Evolutionary conservation across 2,329 filamentous ascomycete genomes (phyloP), one percentile per base, ranked within the genome.

Genomic region (Pestalotiopsis sp.): DNA sequence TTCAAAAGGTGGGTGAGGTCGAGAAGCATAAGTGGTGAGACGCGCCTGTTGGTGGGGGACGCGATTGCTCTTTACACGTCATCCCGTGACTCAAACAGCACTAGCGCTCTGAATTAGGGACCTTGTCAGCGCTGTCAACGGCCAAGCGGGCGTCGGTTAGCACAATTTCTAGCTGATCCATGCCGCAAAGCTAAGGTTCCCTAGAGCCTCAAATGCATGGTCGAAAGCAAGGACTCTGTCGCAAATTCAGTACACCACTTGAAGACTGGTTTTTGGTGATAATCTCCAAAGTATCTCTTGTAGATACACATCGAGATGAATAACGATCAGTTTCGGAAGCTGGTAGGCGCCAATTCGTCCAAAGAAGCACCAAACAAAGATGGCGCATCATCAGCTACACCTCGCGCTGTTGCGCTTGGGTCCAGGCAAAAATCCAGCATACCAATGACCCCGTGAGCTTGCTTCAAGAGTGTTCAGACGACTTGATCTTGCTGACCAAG

Each of bases 251-350:
- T 14, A 9, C 57, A 27, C 27, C 11, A 13, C 27, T 9, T 5
- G 6, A 65, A 14, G 38, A 65, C n/a, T 23, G 12, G n/a, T n/a
- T 4, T 6, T 40, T 31, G 20, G 31, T 4, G 17, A 27, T 23
- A 4, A 13, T 31, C 23, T 57, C 41, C 14, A 1, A 40, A 17
- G n/a, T 38, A 12, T 23, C 27, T 20, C 60, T 27, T 12, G 1
- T 5, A 56, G 23, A 31, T 9, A n/a, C 13, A 23, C 17, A 3
- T 13, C 14, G 17, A 11, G 11, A 98, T 99, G 96, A 97, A 98
- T 80, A 98, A 98, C 85, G 90, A 94, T 58, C 93, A 98, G 76
- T 99, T 99, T 77, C 92, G 96, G 67, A 92, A 92, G 72, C 87
- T 98, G 6, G 81, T 97, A 25, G 84, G 90, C 60, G 80, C 80